phyloP scores from a whole-genome alignment of 257 asterid genomes.

The Rhazya stricta region DNA sequence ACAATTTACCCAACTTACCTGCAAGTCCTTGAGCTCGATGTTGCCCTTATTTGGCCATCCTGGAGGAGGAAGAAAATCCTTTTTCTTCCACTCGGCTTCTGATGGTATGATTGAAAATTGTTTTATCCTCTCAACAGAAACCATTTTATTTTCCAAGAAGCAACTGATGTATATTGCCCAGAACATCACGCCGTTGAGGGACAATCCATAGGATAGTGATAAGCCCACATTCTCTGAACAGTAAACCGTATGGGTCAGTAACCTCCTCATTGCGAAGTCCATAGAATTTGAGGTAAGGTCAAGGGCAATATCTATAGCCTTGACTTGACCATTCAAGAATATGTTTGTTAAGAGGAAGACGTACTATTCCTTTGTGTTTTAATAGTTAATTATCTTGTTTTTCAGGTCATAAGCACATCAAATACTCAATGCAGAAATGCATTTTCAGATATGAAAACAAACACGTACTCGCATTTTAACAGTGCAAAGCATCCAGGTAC shows the following conservation, averaged over 20 bases:
- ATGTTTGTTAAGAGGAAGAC: neutral
- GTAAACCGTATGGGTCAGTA: constrained; percentile 11
- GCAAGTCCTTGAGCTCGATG: constrained; percentile 56
- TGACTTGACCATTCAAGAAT: neutral
- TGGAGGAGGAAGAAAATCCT: constrained; percentile 54
- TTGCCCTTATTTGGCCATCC: constrained; percentile 80
- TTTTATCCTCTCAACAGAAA: constrained; percentile 91
- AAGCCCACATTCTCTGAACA: constrained; percentile 81
- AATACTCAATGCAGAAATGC: neutral
- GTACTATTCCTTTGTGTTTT: neutral
- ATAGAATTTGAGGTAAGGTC: neutral
- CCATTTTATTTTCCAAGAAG: constrained; percentile 87
- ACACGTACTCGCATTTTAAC: neutral
- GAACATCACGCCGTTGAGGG: constrained; percentile 66
- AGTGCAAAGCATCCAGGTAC: constrained; percentile 22
- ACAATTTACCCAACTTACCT: constrained; percentile 30
- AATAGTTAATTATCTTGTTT: neutral
- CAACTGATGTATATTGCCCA: constrained; percentile 69
- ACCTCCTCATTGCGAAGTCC: neutral
- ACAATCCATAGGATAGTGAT: constrained; percentile 81
- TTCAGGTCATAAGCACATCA: neutral
- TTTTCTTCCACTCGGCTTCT: constrained; percentile 82
- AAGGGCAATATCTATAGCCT: neutral
- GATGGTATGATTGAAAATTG: constrained; percentile 75
- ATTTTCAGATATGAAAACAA: neutral